Evolutionary conservation across 2,329 filamentous ascomycete genomes (phyloP), one percentile per base, ranked within the genome.

Genomic region (Aurifilum marmelostoma): DNA sequence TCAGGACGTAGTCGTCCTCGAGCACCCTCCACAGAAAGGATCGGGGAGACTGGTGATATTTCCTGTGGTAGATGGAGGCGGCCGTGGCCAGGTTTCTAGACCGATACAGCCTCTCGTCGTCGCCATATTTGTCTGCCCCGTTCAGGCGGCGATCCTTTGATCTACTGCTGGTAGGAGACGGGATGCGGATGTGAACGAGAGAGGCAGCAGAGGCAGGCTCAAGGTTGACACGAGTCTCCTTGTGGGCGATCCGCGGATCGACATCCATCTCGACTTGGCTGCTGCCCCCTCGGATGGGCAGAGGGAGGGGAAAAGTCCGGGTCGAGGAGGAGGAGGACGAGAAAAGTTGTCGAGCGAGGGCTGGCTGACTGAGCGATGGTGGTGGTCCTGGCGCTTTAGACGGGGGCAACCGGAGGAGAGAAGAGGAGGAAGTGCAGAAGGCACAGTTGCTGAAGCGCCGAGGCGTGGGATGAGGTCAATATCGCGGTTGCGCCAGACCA

Each of bases 1-100:
- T 95, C 74, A 99, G 84, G 71, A 93, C 84, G 73, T 88, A 92
- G 75, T 89, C 89, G 75, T 93, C 89, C 76, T 97, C 91, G 71
- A 97, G 82, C 52, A 98, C 86, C 74, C 95, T 89, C 96, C 96
- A 99, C 62, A 97, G 85, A 77, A 98, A 97, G 79, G 89, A 93
- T 76, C 92, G 90, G 52, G 96, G 96, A 72, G 91, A 90, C 72
- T 87, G 84, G 76, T 91, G 88, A 78, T 91, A 87, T 78, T 88
- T 87, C 67, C 96, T 89, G 79, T 97, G 94, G 82, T 93, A 97
- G 67, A 98, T 86, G 2, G 93, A 93, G 37, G 93, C 91, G 41
- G 94, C 88, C 1, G 85, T 90, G 34, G 95, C 93, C 66, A 97
- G 83, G 76, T 92, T 88, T 72, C 88, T 89, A 70, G 87, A 83